Conservation (phyloP, 495 filamentous ascomycete genomes). For the Aspergillus biplanus region DNA sequence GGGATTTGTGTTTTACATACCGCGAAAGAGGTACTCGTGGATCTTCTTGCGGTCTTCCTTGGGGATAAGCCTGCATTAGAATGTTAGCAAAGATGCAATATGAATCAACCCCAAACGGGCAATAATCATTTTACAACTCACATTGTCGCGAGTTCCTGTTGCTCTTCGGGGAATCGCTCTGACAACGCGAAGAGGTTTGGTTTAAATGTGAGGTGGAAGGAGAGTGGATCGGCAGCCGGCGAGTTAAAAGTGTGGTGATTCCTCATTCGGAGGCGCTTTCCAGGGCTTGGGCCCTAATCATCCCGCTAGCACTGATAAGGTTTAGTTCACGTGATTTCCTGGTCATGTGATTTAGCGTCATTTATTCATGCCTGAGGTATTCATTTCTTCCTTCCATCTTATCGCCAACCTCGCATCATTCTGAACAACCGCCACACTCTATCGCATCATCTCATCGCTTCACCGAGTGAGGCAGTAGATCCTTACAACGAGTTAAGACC, state of each 20-base stretch:
- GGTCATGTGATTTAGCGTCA: conserved; percentile 26
- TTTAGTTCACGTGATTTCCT: conserved; percentile 10
- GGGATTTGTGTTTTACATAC: conserved; percentile 55
- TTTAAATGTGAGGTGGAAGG: conserved; percentile 39
- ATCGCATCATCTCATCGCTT: no score
- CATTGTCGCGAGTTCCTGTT: conserved; percentile 65
- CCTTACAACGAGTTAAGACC: no score
- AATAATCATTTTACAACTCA: conserved; percentile 29
- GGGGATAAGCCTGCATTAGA: conserved; percentile 81
- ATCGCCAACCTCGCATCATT: conserved; percentile 8
- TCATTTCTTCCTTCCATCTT: conserved; percentile 6
- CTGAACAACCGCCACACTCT: no score
- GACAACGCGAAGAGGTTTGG: conserved; percentile 48
- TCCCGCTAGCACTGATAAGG: conserved; percentile 16
- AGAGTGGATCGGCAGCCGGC: conserved; percentile 42
- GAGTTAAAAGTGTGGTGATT: conserved; percentile 47
- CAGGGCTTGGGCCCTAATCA: conserved; percentile 49
- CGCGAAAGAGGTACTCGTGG: conserved; percentile 99
- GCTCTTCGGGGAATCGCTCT: conserved; percentile 63
- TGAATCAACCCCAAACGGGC: not conserved
- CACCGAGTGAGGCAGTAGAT: no score
- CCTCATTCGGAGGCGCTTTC: conserved; percentile 31
- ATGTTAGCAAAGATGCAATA: conserved; percentile 15
- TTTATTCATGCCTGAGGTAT: conserved; percentile 13
- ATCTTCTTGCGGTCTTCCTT: conserved; percentile 99